Evolutionary conservation across 371 early-diverging fungal species (phyloP).

Genomic region (Apophysomyces variabilis): DNA sequence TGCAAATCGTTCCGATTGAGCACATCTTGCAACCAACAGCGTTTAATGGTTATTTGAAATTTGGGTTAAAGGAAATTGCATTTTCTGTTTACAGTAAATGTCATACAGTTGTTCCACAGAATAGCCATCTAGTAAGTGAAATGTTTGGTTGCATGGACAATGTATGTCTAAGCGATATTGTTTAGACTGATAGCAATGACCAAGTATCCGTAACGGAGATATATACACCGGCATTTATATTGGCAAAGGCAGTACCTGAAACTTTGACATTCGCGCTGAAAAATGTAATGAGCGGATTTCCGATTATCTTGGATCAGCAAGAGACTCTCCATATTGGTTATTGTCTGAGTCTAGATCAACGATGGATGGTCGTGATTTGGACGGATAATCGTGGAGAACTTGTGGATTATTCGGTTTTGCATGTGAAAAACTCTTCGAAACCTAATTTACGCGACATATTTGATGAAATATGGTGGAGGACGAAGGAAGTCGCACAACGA

Average conservation of each 20-base stretch:
- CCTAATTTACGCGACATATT: conserved; percentile 20
- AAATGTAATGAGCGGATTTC: conserved; percentile 31
- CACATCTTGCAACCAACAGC: conserved; percentile 57
- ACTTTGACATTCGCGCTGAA: conserved; percentile 47
- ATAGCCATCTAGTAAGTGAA: conserved; percentile 20
- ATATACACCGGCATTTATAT: conserved; percentile 59
- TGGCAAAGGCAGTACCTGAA: conserved; percentile 49
- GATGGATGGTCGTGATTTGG: conserved; percentile 64
- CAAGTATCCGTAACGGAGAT: conserved; percentile 30
- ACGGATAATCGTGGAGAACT: conserved; percentile 64
- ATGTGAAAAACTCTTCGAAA: conserved; percentile 6
- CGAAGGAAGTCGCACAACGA: conserved; percentile 32
- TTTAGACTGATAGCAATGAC: conserved; percentile 11
- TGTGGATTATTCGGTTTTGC: conserved; percentile 45
- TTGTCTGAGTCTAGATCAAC: conserved; percentile 58
- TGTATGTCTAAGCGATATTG: no score
- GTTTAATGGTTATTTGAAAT: conserved; percentile 58
- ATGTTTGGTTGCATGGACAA: no score
- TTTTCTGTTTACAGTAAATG: conserved; percentile 67
- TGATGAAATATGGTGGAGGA: conserved; percentile 49
- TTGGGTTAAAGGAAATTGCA: conserved; percentile 65
- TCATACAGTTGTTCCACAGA: conserved; percentile 44
- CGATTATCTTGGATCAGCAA: conserved; percentile 37
- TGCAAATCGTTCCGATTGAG: conserved; percentile 66
- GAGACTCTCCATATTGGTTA: conserved; percentile 62